phyloP scores from a whole-genome alignment of 495 filamentous ascomycete genomes.

The Letharia lupina region DNA sequence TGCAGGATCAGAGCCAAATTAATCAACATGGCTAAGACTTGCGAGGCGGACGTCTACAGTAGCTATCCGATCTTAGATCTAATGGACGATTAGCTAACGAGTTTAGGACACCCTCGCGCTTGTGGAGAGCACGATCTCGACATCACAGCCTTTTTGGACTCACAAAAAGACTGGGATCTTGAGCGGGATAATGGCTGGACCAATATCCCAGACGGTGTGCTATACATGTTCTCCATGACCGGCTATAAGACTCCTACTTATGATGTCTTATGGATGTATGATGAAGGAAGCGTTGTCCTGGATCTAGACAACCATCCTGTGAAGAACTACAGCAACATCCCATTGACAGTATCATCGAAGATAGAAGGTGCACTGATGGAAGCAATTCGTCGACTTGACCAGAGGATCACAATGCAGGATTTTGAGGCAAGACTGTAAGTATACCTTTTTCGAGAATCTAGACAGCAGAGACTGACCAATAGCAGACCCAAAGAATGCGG shows the following conservation, averaged over 20 bases:
- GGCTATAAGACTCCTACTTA: not conserved
- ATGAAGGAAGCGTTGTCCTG: not conserved
- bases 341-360: not conserved
- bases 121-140: not conserved
- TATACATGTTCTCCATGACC: not conserved
- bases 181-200: not conserved
- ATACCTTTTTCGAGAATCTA: not conserved
- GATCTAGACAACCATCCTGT: not conserved
- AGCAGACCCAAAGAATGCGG: not conserved
- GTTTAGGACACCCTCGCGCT: not conserved
- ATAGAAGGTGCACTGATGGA: not conserved
- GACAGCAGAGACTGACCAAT: not conserved
- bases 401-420: not conserved
- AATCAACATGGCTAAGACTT: not conserved
- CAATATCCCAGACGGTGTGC: no score
- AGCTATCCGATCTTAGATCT: not conserved
- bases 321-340: not conserved
- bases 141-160: not conserved
- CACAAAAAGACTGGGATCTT: not conserved
- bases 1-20: not conserved
- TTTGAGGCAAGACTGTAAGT: not conserved
- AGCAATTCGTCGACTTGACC: not conserved
- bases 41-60: not conserved
- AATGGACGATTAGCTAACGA: not conserved
- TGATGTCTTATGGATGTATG: not conserved